These are phyloP conservation scores for Leccinum ponderosum DNA, from an alignment of 1,284 basidiomycete genomes.

Conservation along the genomic window DNA sequence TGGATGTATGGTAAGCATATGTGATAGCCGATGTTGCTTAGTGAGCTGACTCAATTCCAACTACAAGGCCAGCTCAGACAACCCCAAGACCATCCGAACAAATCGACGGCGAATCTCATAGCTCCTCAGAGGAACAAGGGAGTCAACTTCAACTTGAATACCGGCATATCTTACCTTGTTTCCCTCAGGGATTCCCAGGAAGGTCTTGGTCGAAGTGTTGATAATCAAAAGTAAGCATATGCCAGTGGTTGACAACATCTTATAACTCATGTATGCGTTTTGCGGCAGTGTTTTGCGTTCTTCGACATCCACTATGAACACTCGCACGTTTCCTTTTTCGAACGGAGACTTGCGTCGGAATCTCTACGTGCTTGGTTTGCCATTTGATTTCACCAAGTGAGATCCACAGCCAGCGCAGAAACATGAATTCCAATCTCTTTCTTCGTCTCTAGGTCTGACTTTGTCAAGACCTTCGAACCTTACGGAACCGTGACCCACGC, in stretches of 20 bases:
- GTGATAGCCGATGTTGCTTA: background rate
- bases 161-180: slow-evolving; percentile 13
- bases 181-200: slow-evolving; percentile 13
- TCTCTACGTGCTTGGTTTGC: slow-evolving; percentile 76
- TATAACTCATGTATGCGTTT: slow-evolving; percentile 23
- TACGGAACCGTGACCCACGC: slow-evolving; percentile 69
- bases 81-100: slow-evolving; percentile 9
- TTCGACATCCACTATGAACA: slow-evolving; percentile 12
- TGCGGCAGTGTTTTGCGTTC: slow-evolving; percentile 38
- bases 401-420: slow-evolving; percentile 15
- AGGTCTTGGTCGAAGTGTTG: background rate
- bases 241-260: background rate
- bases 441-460: slow-evolving; percentile 49
- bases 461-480: slow-evolving; percentile 57
- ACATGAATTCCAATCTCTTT: background rate
- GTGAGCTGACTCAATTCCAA: slow-evolving; percentile 5
- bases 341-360: slow-evolving; percentile 64
- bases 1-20: slow-evolving; percentile 16
- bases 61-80: slow-evolving; percentile 18
- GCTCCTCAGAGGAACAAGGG: slow-evolving; percentile 12
- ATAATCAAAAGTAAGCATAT: slow-evolving; percentile 12
- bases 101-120: background rate
- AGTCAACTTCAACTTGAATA: background rate
- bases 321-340: slow-evolving; percentile 27
- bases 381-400: slow-evolving; percentile 75